A percentile compares a stretch with the other conserved stretches of the same genome.
Evolutionary conservation across 2,329 filamentous ascomycete genomes (phyloP).

Genomic region (Aspergillus proliferans): DNA sequence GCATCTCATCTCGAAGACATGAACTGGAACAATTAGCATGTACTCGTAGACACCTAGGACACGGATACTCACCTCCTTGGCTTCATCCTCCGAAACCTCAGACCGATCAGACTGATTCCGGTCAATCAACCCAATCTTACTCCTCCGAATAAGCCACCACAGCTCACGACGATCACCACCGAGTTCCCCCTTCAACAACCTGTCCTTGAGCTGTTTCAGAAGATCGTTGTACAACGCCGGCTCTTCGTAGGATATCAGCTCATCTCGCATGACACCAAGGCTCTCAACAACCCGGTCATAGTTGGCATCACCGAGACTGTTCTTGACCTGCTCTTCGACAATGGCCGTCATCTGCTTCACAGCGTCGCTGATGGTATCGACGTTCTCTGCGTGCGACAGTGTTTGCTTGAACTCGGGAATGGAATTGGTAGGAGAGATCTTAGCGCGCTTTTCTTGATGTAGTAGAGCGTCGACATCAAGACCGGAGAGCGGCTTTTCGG

Average conservation of each 20-base stretch:
- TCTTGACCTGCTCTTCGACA: slow-evolving; percentile 60
- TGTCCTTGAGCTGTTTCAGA: slow-evolving; percentile 63
- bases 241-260: slow-evolving; percentile 69
- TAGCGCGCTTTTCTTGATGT: slow-evolving; percentile 47
- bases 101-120: slow-evolving; percentile 57
- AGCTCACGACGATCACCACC: slow-evolving; percentile 74
- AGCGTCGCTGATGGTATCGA: slow-evolving; percentile 59
- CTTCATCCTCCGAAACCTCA: slow-evolving; percentile 63
- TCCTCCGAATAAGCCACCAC: slow-evolving; percentile 67
- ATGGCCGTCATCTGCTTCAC: slow-evolving; percentile 69
- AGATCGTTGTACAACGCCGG: slow-evolving; percentile 71
- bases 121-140: slow-evolving; percentile 67
- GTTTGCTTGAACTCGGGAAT: slow-evolving; percentile 87
- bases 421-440: slow-evolving; percentile 64
- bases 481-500: slow-evolving; percentile 77
- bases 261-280: slow-evolving; percentile 69
- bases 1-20: slow-evolving; percentile 10
- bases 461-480: slow-evolving; percentile 80
- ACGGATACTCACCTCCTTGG: slow-evolving; percentile 45
- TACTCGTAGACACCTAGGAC: background rate
- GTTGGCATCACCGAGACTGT: slow-evolving; percentile 67
- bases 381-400: slow-evolving; percentile 55
- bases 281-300: slow-evolving; percentile 72
- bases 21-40: slow-evolving; percentile 6
- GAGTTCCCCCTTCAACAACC: slow-evolving; percentile 62